phyloP scores from a whole-genome alignment of 305 asterid species.

The Stenogyne calaminthoides region DNA sequence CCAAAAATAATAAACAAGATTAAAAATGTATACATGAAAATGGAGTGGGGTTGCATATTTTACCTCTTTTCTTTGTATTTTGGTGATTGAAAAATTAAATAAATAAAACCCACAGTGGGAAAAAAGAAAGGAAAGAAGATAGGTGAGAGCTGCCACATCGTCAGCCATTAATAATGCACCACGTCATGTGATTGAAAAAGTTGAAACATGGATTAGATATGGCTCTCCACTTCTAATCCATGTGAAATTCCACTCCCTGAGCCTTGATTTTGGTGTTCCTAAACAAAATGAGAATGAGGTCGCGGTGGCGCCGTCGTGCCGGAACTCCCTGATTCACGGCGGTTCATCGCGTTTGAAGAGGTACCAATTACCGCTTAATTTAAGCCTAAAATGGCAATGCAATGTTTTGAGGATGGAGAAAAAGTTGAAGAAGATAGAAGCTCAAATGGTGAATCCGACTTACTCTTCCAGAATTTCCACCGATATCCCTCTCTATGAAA shows the following conservation, averaged over 20 bases:
- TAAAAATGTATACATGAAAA: background rate
- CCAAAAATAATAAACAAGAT: too few species aligned
- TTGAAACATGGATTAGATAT: slow-evolving; percentile 15
- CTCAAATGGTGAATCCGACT: slow-evolving; percentile 56
- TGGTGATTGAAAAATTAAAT: background rate
- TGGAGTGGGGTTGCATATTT: background rate
- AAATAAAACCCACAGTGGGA: background rate
- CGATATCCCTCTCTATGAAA: slow-evolving; percentile 71
- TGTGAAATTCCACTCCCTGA: too few species aligned
- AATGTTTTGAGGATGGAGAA: slow-evolving; percentile 15
- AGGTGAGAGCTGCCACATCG: background rate
- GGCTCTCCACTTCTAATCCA: too few species aligned
- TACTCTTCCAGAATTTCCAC: slow-evolving; percentile 74
- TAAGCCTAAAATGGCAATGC: slow-evolving; percentile 36
- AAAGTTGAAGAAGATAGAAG: slow-evolving; percentile 30
- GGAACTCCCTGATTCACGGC: slow-evolving; percentile 25
- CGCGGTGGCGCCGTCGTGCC: slow-evolving; percentile 48
- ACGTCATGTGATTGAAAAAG: slow-evolving; percentile 29
- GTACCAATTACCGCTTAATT: slow-evolving; percentile 17
- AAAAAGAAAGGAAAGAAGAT: background rate
- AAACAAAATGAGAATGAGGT: slow-evolving; percentile 24
- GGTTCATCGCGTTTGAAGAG: slow-evolving; percentile 30
- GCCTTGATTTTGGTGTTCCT: slow-evolving; percentile 11
- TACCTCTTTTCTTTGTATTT: background rate
- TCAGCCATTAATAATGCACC: slow-evolving; percentile 37